Evolutionary conservation across 805 yeast genomes (phyloP).

Genomic region (Cyberlindnera saturnus): DNA sequence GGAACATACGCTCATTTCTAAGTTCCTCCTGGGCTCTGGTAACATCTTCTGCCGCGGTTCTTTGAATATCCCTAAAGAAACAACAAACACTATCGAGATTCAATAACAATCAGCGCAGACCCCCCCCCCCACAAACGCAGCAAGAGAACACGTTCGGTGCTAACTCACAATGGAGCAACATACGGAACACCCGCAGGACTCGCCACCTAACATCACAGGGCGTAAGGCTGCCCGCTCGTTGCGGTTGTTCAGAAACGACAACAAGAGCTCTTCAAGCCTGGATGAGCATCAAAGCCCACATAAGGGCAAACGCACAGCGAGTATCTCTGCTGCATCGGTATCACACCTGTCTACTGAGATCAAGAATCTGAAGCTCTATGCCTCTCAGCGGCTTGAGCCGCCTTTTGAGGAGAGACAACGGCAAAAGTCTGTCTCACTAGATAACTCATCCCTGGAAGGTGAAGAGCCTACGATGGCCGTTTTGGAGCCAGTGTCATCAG

Average conservation of each 20-base stretch:
- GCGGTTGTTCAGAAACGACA: conserved; percentile 41
- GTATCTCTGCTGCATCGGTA: conserved; percentile 5
- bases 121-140: too few species aligned
- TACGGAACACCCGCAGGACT: background rate
- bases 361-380: conserved; percentile 7
- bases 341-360: conserved; percentile 1
- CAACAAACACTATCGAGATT: too few species aligned
- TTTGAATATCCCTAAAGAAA: too few species aligned
- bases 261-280: conserved; percentile 13
- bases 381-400: conserved; percentile 6
- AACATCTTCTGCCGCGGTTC: too few species aligned
- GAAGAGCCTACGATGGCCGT: conserved; percentile 8
- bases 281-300: conserved; percentile 3
- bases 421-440: too few species aligned
- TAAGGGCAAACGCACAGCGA: conserved; percentile 3
- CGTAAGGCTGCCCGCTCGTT: conserved; percentile 55
- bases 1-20: too few species aligned
- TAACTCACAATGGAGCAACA: too few species aligned
- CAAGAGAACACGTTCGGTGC: too few species aligned
- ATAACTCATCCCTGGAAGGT: background rate
- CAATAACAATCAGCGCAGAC: too few species aligned
- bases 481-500: conserved; percentile 60
- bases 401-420: conserved; percentile 6
- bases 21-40: too few species aligned
- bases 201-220: conserved; percentile 30